These are phyloP conservation scores for Ulvella scutata DNA, from an alignment of 139 green algal species.

Conservation along the genomic window DNA sequence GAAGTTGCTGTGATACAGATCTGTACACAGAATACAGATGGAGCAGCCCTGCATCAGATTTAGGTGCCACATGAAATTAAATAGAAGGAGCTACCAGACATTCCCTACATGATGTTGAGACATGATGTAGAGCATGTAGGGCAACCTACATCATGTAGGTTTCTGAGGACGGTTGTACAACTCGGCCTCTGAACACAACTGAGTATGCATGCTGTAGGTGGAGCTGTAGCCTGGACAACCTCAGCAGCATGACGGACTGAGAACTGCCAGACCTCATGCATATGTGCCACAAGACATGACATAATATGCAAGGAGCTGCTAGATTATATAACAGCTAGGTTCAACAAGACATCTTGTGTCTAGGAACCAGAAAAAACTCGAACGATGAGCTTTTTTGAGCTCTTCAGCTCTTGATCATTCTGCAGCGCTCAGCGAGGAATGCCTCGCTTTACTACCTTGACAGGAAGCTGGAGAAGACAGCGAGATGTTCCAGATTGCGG, in stretches of 20 bases:
- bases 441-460: no score
- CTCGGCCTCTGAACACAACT: background rate
- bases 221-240: background rate
- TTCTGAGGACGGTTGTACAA: background rate
- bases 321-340: background rate
- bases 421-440: no score
- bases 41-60: no score
- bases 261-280: background rate
- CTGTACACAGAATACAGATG: no score
- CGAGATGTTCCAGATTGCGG: no score
- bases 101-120: no score
- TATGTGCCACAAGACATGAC: background rate
- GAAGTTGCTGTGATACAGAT: no score
- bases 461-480: no score
- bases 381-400: background rate
- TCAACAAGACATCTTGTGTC: background rate
- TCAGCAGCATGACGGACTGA: background rate
- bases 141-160: background rate
- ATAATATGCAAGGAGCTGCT: background rate
- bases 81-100: no score
- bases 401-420: no score
- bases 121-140: no score
- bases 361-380: background rate
- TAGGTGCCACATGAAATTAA: no score
- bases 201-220: background rate